These are phyloP conservation scores for Xerocomellus intermedius DNA, from an alignment of 768 basidiomycete species.

Conservation along the genomic window DNA sequence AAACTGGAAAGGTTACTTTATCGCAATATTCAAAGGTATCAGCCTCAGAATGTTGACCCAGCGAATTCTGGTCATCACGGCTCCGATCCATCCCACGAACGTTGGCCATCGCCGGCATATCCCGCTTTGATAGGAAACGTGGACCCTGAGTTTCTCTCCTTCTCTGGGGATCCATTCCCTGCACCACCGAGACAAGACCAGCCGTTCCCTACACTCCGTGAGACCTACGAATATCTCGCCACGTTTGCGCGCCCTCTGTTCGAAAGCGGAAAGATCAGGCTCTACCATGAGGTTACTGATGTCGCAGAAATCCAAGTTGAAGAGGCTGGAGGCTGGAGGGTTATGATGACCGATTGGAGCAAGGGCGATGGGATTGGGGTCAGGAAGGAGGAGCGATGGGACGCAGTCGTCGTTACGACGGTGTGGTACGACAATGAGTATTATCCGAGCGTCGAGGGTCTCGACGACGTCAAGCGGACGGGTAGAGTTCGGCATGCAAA, in stretches of 20 bases:
- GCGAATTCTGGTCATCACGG: background rate
- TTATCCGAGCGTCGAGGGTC: slow-evolving; percentile 44
- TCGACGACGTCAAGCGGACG: slow-evolving; percentile 36
- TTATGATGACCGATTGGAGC: slow-evolving; percentile 39
- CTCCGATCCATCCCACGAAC: background rate
- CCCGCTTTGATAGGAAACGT: slow-evolving; percentile 50
- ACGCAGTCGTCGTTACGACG: slow-evolving; percentile 46
- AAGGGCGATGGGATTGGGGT: slow-evolving; percentile 12
- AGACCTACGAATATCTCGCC: slow-evolving; percentile 29
- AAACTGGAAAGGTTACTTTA: background rate
- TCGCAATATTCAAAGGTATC: slow-evolving; percentile 13
- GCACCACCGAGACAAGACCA: slow-evolving; percentile 20
- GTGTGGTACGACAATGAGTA: slow-evolving; percentile 47
- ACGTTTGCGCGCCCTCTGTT: slow-evolving; percentile 26
- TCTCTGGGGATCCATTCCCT: slow-evolving; percentile 33
- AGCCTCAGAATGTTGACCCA: background rate
- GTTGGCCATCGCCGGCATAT: slow-evolving; percentile 50
- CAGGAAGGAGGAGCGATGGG: slow-evolving; percentile 42
- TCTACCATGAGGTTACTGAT: slow-evolving; percentile 40
- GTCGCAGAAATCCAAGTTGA: slow-evolving; percentile 36
- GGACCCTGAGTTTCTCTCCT: slow-evolving; percentile 39
- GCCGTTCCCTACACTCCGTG: slow-evolving; percentile 30
- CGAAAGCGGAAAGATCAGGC: slow-evolving; percentile 35
- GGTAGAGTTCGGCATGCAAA: slow-evolving; percentile 43
- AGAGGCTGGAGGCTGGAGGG: slow-evolving; percentile 38